Percentiles rank a stretch among this genome's conserved stretches.
Evolutionary conservation across 768 basidiomycete species (phyloP).

Genomic region (Boletus coccyginus): DNA sequence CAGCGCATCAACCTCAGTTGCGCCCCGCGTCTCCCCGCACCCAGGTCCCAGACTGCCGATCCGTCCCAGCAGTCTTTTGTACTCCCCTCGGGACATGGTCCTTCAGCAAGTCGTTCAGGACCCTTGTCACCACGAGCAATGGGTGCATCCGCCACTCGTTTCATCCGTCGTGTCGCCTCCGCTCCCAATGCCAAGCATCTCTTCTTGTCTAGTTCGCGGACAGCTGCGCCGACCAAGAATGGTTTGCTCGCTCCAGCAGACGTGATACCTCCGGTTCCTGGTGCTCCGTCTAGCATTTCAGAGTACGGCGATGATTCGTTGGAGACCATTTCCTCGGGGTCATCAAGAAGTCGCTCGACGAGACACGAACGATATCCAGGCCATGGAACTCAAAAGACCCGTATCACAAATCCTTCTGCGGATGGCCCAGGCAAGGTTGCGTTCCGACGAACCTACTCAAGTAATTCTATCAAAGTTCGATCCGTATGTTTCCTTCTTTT

Average conservation of each 20-base stretch:
- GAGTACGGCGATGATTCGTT: slow-evolving; percentile 68
- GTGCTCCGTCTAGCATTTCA: slow-evolving; percentile 44
- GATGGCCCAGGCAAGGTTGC: slow-evolving; percentile 62
- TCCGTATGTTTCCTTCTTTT: slow-evolving; percentile 50
- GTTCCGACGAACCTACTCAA: slow-evolving; percentile 94
- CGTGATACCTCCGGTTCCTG: slow-evolving; percentile 52
- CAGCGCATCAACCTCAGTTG: slow-evolving; percentile 45
- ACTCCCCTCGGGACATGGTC: slow-evolving; percentile 22
- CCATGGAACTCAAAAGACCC: slow-evolving; percentile 36
- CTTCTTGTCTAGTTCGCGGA: slow-evolving; percentile 62
- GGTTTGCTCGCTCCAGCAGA: slow-evolving; percentile 75
- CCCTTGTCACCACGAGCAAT: slow-evolving; percentile 68
- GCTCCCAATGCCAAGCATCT: slow-evolving; percentile 95
- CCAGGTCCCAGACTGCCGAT: slow-evolving; percentile 28
- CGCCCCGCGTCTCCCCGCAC: slow-evolving; percentile 38
- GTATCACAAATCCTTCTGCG: slow-evolving; percentile 42
- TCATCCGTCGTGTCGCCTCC: slow-evolving; percentile 93
- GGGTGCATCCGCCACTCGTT: slow-evolving; percentile 76
- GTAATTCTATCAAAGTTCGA: slow-evolving; percentile 93
- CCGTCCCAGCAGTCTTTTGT: slow-evolving; percentile 43
- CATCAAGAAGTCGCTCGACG: slow-evolving; percentile 55
- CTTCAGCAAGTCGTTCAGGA: slow-evolving; percentile 39
- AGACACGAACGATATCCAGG: slow-evolving; percentile 36
- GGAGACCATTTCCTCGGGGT: slow-evolving; percentile 76
- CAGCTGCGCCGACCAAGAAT: slow-evolving; percentile 64